Percentiles rank a stretch among this genome's conserved stretches.
Conservation (phyloP, 2,329 filamentous ascomycete genomes). For the Cladobotryum protrusum region DNA sequence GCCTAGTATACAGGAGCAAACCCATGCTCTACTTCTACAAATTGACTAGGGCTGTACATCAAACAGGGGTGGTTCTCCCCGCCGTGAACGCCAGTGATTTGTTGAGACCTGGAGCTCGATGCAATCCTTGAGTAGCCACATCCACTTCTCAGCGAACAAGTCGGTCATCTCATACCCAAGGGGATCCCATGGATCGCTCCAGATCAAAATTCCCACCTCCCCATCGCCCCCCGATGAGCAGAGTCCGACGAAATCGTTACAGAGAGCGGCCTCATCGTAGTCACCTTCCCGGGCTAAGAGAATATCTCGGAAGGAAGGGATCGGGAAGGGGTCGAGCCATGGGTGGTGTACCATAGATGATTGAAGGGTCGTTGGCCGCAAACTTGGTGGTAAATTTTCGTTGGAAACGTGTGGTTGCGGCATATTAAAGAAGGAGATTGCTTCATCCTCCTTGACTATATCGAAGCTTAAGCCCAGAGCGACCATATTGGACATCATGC, state of each 20-base stretch:
- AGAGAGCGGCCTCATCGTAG: neutral
- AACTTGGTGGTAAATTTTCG: neutral
- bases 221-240: neutral
- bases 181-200: conserved; percentile 41
- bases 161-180: conserved; percentile 41
- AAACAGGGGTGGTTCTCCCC: too few relatives aligned
- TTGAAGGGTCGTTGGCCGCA: neutral
- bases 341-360: neutral
- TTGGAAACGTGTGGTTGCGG: neutral
- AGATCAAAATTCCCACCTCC: conserved; percentile 34
- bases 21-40: too few relatives aligned
- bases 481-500: conserved; percentile 1
- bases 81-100: too few relatives aligned
- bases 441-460: conserved; percentile 1
- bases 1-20: too few relatives aligned
- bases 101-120: too few relatives aligned
- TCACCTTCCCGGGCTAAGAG: neutral
- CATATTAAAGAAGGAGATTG: conserved; percentile 1
- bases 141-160: conserved; percentile 40
- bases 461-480: conserved; percentile 1
- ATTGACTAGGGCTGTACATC: too few relatives aligned
- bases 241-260: neutral
- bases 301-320: neutral
- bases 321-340: neutral
- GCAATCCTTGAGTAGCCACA: conserved; percentile 17